Evolutionary conservation across 192 early-diverging fungal genomes (phyloP).

Genomic region (Podila horticola): DNA sequence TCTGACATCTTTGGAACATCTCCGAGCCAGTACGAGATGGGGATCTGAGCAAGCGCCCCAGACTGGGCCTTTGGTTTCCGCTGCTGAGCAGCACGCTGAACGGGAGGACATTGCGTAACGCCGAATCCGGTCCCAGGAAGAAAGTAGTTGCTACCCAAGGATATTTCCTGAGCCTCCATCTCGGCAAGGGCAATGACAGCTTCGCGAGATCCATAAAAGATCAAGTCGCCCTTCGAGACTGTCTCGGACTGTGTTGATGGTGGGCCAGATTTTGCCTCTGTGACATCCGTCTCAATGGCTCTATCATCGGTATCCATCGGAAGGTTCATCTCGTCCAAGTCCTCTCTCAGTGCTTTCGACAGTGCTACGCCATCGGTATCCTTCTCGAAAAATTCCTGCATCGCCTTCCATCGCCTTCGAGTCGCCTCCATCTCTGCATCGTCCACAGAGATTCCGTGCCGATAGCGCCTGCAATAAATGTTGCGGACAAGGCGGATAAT

Average conservation of each 20-base stretch:
- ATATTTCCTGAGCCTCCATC: conserved; percentile 24
- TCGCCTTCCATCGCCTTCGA: conserved; percentile 15
- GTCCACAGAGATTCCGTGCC: conserved; percentile 13
- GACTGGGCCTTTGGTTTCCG: background rate
- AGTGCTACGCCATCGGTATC: conserved; percentile 16
- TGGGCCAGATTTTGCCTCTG: background rate
- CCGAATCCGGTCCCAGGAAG: conserved; percentile 23
- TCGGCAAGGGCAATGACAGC: conserved; percentile 40
- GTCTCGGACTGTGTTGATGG: background rate
- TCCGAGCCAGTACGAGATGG: conserved; percentile 37
- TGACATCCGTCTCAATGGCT: background rate
- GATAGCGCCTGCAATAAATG: conserved; percentile 35
- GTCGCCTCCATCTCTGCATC: conserved; percentile 24
- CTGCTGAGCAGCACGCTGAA: no score
- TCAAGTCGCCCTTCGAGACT: conserved; percentile 19
- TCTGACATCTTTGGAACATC: conserved; percentile 36
- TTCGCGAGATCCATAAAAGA: conserved; percentile 44
- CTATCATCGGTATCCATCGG: conserved; percentile 10
- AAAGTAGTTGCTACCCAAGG: conserved; percentile 16
- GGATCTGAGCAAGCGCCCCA: conserved; percentile 21
- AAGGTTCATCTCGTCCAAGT: conserved; percentile 43
- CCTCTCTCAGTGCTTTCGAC: conserved; percentile 7
- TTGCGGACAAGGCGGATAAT: conserved; percentile 49
- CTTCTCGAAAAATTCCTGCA: conserved; percentile 29
- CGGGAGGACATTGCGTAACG: background rate